Evolutionary conservation across 768 basidiomycete species (phyloP), one percentile per base, ranked within the genome.

Genomic region (Gloeophyllum trabeum): DNA sequence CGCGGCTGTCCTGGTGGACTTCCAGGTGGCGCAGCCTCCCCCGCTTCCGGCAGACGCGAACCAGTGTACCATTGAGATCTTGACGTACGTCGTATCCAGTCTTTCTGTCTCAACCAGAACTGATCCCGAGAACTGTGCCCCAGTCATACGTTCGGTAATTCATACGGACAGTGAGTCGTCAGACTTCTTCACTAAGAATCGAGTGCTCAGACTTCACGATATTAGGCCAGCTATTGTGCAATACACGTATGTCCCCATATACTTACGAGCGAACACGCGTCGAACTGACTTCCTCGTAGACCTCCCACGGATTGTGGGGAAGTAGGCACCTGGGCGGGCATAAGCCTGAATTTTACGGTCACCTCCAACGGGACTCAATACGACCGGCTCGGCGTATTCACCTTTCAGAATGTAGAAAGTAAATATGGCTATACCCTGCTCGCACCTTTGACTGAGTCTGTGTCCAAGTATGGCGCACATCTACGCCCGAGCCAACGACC

Each of bases 331-430:
- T 88, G 85, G 85, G 73, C 80, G 5, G 83, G 74, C 0, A 67
- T 88, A 24, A 81, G 75, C 6, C 62, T 87, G 25, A 86, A 86
- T 54, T 77, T 85, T 49, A 86, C 85, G 0, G 81, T 80, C 16
- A 80, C 81, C 2, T 78, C 75, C 43, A 87, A 84, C 42, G 85
- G 85, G 35, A 81, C 79, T 5, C 36, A 37, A 21, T 37, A 10
- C 36, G 36, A 37, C 36, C 36, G 36, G 7, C 64, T 85, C 4
- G 81, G 73, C 2, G 71, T 77, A 13, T 81, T 89, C 50, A 81
- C 80, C 4, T 79, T 86, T 54, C 76, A 83, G 24, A 78, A 84
- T 51, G 81, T 82, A 5, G 85, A 87, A 57, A 83, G 80, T 82
- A 51, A 46, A 75, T 54, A 24, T 2, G 19, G 20, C 10, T n/a